phyloP scores from a whole-genome alignment of 129 eudicot species.

The Helianthus tuberosus region DNA sequence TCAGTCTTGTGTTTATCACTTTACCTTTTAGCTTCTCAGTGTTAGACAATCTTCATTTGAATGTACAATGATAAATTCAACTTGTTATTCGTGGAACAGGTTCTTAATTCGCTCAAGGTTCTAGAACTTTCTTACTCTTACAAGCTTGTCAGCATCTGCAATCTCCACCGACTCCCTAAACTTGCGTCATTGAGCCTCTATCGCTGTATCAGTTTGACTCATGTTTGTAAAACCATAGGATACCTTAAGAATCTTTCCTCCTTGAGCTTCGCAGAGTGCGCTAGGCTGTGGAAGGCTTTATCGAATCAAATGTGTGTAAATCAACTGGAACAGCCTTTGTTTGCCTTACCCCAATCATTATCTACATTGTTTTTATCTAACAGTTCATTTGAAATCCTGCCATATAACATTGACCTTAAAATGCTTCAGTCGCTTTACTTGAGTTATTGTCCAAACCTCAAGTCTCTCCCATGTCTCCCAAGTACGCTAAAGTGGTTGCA shows the following conservation, averaged over 20 bases:
- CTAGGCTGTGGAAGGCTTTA: background rate
- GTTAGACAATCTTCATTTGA: no score
- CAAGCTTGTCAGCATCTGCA: background rate
- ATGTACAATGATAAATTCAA: no score
- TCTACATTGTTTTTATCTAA: constrained; percentile 8
- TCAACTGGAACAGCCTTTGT: background rate
- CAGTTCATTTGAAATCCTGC: constrained; percentile 2
- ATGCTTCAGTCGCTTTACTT: background rate
- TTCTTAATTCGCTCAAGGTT: constrained; percentile 28
- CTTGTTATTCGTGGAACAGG: constrained; percentile 14
- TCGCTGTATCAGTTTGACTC: constrained; percentile 20
- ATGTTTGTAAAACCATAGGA: constrained; percentile 33
- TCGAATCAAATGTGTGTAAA: background rate
- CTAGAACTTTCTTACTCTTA: constrained; percentile 35
- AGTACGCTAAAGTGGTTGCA: no score
- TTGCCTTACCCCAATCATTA: constrained; percentile 10
- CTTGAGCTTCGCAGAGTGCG: constrained; percentile 1
- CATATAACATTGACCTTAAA: constrained; percentile 15
- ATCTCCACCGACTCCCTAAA: constrained; percentile 29
- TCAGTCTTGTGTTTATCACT: background rate
- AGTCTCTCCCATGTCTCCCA: no score
- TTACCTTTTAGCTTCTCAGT: background rate
- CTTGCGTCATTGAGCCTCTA: background rate
- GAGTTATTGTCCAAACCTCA: no score
- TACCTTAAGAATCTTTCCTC: constrained; percentile 16